Base-by-base conservation (phyloP, 192 early-diverging fungal genomes). In the Mortierella alpina region DNA sequence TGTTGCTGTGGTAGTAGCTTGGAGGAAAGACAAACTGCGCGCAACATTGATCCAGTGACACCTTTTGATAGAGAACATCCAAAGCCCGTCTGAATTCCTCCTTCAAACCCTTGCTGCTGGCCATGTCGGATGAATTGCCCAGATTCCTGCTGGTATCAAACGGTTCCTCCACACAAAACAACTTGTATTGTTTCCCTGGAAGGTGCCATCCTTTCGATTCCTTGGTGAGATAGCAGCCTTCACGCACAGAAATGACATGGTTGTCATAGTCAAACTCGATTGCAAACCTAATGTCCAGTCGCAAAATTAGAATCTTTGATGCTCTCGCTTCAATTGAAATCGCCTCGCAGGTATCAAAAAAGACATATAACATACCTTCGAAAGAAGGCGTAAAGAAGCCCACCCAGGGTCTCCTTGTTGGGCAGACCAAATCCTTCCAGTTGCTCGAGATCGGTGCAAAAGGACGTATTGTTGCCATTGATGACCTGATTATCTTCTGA, bases 111-210 rank as follows among this genome's bases (percentile, higher is more conserved):
- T 89, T 87, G 7, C 97, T 91, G 9, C 92, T 91, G 0, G 86
- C 83, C 31, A 84, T 88, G 82, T 97, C 96, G 3, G 95, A 95
- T 22, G 93, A 94, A 66, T 99, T 97, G 0, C 93, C 96, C 5
- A 99, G 87, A 58, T 99, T 99, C 44, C 96, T 87, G 66, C 88
- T 87, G 0, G 92, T 91, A 69, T 95, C 91, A 70, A 99, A 95
- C 8, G 96, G 96, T 83, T 98, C 96, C 68, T 99, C 97, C 14
- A 98, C 91, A 76, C 96, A 96, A 20, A 99, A 85, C 55, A 93
- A 79, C 46, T 88, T 86, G 67, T 89, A 91, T 15, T 88, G 81
- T 39, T 86, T 86, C 39, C 92, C 87, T 4, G 85, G 91, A 4
- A 91, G 73, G 68, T 96, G 90, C 96, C 97, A 99, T 14, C 92